Base-by-base conservation (phyloP, 2,329 filamentous ascomycete genomes). In the Xylaria sp. region DNA sequence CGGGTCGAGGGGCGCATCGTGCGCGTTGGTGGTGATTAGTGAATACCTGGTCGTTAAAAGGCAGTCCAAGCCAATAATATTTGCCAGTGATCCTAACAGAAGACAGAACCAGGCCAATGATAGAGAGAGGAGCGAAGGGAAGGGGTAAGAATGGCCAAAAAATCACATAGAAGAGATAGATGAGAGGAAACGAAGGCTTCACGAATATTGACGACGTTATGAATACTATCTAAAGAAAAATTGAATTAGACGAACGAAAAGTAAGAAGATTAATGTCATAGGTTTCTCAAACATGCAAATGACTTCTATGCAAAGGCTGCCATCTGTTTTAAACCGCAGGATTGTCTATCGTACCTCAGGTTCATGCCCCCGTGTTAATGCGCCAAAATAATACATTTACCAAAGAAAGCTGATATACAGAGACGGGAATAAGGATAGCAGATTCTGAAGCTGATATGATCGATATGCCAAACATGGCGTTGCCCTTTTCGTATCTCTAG, bases 1-100 rank as follows among this genome's bases (percentile, higher is more conserved):
- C 86, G 87, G 66, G 70, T 95, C 9, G 94, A 97, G 78, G 93
- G 93, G 0, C 87, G 94, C 57, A 97, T 97, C 51, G 55, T 76
- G 10, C 77, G 74, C 25, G 64, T 78, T 4, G 75, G 72, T 10
- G 70, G 68, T 10, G 72, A 72, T 7, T 31, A 10, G 10, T 28
- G 58, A 15, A 2, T 5, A 46, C 41, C 13, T n/a, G 41, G 18
- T 49, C 18, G 7, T 31, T 9, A 0, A 36, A 31, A 43, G 15
- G 23, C 23, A 8, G 15, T 15, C 39, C 5, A 9, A 18, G 6
- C 2, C 13, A 39, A 23, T 9, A 10, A 10, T 57, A 36, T 54
- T 10, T 9, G 18, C 18, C 46, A 4, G n/a, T 20, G 20, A 31
- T 6, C 25, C 10, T 20, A 31, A 28, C 2, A 41, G 3, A 4